phyloP scores from a whole-genome alignment of 176 grass and related monocot genomes.

The Hordeum marinum region DNA sequence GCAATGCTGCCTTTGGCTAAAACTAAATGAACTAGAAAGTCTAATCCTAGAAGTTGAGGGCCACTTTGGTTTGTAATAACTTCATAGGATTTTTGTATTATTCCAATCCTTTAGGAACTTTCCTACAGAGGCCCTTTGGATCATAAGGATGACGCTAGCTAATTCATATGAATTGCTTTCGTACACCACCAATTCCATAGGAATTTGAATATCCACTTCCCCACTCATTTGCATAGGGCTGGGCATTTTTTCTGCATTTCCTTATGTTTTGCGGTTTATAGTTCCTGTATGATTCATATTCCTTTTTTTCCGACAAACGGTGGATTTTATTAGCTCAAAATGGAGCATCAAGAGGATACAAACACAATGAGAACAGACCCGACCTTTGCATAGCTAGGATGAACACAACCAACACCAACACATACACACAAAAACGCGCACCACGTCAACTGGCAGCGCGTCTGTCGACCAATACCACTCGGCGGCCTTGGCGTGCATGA shows the following conservation, averaged over 20 bases:
- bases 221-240: background rate
- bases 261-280: background rate
- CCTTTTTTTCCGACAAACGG: background rate
- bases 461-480: no score
- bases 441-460: no score
- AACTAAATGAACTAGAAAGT: background rate
- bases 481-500: no score
- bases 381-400: no score
- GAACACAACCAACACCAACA: no score
- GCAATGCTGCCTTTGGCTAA: background rate
- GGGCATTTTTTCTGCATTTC: background rate
- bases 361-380: no score
- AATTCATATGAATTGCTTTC: background rate
- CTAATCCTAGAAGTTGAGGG: background rate
- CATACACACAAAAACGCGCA: no score
- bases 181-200: background rate
- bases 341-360: no score
- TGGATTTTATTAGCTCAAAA: no score
- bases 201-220: background rate
- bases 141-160: background rate
- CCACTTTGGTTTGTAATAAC: background rate
- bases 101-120: background rate
- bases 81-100: background rate
- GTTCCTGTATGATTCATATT: background rate
- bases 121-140: background rate